Evolutionary conservation across 805 yeast genomes (phyloP).

Genomic region (Hanseniaspora thailandica): DNA sequence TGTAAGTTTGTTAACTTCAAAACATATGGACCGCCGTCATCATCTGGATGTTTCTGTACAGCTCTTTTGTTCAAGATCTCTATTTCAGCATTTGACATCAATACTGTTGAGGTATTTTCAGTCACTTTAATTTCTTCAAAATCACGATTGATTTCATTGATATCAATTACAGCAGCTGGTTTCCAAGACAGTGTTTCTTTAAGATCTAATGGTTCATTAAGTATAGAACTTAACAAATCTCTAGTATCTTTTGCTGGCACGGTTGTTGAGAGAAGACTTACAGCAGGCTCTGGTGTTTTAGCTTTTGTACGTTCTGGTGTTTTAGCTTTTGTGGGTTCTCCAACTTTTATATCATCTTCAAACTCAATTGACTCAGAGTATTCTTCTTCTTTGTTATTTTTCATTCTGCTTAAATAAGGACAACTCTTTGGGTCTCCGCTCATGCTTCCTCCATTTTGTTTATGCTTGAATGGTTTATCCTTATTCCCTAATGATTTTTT

Average conservation of each 20-base stretch:
- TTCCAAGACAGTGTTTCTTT: not conserved
- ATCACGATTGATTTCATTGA: conserved; percentile 5
- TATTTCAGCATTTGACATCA: conserved; percentile 13
- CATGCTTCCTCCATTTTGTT: not conserved
- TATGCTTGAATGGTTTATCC: not conserved
- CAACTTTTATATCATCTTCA: conserved; percentile 1
- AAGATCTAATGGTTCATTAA: not conserved
- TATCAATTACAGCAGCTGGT: not conserved
- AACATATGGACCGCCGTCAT: conserved; percentile 47
- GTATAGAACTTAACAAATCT: conserved; percentile 3
- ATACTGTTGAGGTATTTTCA: conserved; percentile 8
- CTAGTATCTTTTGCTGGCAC: not conserved
- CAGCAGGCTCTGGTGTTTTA: too few relatives aligned
- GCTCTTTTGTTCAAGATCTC: conserved; percentile 9
- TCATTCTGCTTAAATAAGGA: conserved; percentile 7
- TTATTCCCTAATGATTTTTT: not conserved
- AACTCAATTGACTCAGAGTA: not conserved
- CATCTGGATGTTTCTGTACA: conserved; percentile 6
- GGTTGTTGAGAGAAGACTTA: not conserved
- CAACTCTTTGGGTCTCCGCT: conserved; percentile 1
- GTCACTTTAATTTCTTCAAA: conserved; percentile 7
- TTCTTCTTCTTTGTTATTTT: not conserved
- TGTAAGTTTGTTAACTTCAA: conserved; percentile 54
- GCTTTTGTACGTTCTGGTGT: too few relatives aligned
- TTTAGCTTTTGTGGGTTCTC: too few relatives aligned